A percentile compares a stretch with the other conserved stretches of the same genome.
Evolutionary conservation across 345 rosid species (phyloP).

Genomic region (Zanthoxylum bungeanum): DNA sequence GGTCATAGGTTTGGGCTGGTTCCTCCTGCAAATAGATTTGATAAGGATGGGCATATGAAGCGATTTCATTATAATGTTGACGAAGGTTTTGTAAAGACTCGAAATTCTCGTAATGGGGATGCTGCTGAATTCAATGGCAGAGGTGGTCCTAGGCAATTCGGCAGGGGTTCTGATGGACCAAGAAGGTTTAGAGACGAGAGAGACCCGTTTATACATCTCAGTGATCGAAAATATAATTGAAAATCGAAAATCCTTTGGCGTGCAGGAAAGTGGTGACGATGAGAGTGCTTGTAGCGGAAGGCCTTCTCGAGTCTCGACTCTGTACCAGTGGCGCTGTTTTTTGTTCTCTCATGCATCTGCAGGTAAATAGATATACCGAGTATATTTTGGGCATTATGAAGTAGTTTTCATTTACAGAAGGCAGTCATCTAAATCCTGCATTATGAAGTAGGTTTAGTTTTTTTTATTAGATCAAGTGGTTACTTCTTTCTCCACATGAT

Average conservation of each 20-base stretch:
- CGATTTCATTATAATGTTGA: constrained; percentile 4
- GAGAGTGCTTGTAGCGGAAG: not conserved
- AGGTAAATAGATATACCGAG: not conserved
- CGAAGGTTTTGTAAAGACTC: constrained; percentile 11
- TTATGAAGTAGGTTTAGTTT: too few relatives aligned
- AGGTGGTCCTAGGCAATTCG: not conserved
- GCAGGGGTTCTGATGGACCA: constrained; percentile 2
- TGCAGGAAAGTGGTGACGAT: constrained; percentile 5
- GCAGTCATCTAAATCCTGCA: constrained; percentile 1
- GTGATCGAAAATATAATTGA: not conserved
- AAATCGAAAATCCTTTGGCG: constrained; percentile 1
- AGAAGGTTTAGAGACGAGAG: constrained; percentile 14
- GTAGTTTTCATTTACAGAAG: constrained; percentile 3
- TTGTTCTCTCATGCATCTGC: not conserved
- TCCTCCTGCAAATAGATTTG: constrained; percentile 14
- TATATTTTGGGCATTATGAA: constrained; percentile 5
- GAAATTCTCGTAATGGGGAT: not conserved
- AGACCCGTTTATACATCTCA: not conserved
- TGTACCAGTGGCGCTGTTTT: not conserved
- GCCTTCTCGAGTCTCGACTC: not conserved
- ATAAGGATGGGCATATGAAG: constrained; percentile 3
- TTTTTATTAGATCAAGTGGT: not conserved
- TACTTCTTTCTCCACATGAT: not conserved
- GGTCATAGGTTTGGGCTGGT: constrained; percentile 2
- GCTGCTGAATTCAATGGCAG: constrained; percentile 5